A percentile compares a stretch with the other conserved stretches of the same genome.
Evolutionary conservation across 1,284 basidiomycete species (phyloP).

Genomic region (Leucoagaricus sp.): DNA sequence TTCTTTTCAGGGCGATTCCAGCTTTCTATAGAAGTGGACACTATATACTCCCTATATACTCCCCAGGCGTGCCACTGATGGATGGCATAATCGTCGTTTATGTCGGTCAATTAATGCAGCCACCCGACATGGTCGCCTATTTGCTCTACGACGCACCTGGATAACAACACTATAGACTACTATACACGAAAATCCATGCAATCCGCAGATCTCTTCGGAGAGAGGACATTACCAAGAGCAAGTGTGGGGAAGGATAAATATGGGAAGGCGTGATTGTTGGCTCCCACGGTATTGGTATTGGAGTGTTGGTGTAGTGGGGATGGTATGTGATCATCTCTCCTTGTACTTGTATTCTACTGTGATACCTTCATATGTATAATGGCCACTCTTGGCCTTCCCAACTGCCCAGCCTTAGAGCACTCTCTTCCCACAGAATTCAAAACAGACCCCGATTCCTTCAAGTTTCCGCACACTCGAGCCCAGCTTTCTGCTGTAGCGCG

Average conservation of each 20-base stretch:
- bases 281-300: constrained; percentile 10
- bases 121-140: neutral
- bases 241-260: neutral
- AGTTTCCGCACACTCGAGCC: constrained; percentile 78
- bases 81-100: neutral
- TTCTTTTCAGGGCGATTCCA: neutral
- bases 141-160: neutral
- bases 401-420: neutral
- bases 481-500: constrained; percentile 72
- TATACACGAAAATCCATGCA: neutral
- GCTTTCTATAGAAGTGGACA: too few species aligned
- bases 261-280: constrained; percentile 5
- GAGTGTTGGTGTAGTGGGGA: neutral
- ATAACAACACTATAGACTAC: neutral
- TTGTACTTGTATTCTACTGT: constrained; percentile 12
- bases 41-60: neutral
- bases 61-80: neutral
- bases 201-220: neutral
- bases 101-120: neutral
- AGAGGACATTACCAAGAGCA: neutral
- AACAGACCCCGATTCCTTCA: constrained; percentile 21
- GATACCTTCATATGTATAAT: constrained; percentile 11
- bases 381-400: constrained; percentile 9
- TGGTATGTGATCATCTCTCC: neutral
- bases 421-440: neutral